A percentile compares a stretch with the other conserved stretches of the same genome.
phyloP scores from a whole-genome alignment of 257 asterid genomes.

The Solanum pennellii region DNA sequence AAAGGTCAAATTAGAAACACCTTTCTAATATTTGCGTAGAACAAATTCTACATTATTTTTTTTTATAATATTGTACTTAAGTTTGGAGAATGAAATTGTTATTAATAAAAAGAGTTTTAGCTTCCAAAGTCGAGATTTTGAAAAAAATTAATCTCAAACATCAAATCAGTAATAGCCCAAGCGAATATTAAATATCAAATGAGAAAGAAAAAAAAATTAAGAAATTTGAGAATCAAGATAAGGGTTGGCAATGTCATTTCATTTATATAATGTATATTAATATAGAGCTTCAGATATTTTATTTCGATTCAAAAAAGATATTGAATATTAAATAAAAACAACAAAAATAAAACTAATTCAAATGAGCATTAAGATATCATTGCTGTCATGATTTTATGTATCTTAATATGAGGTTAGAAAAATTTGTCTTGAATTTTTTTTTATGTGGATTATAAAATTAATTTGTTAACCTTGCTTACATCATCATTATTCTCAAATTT shows the following conservation, averaged over 20 bases:
- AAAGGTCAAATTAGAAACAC: neutral
- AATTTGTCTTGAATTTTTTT: neutral
- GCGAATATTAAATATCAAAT: fast-evolving
- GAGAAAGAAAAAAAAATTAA: neutral
- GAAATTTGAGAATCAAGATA: neutral
- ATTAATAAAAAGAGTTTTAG: neutral
- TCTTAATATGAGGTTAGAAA: neutral
- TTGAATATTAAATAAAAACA: neutral
- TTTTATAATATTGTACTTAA: neutral
- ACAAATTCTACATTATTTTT: neutral
- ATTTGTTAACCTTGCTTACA: neutral
- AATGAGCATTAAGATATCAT: neutral
- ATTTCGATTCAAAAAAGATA: neutral
- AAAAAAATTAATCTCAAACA: neutral
- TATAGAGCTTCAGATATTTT: neutral
- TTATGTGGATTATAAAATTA: neutral
- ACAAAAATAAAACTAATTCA: neutral
- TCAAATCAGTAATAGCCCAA: neutral
- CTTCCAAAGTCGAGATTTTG: neutral
- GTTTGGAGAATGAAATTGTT: neutral
- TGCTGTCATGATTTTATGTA: neutral
- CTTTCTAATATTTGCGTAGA: neutral
- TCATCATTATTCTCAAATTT: neutral
- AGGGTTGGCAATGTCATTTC: neutral
- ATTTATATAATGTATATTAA: neutral